Percentiles rank a stretch among this genome's conserved stretches.
phyloP scores from a whole-genome alignment of 192 early-diverging fungal genomes.

The Backusella psychrophila region DNA sequence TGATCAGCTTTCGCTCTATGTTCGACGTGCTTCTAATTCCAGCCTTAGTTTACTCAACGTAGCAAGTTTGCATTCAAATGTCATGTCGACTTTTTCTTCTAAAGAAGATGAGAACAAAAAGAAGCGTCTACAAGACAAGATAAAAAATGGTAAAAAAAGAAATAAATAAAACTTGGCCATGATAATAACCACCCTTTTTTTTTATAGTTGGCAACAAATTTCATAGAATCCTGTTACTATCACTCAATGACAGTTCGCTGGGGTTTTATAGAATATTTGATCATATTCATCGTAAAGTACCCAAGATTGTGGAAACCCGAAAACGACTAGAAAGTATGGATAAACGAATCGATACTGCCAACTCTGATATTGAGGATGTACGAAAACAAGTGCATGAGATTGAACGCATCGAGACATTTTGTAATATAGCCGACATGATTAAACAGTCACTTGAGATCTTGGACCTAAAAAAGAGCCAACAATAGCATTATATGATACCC shows the following conservation, averaged over 20 bases:
- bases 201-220: slow-evolving; percentile 10
- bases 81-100: background rate
- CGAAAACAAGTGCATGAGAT: slow-evolving; percentile 15
- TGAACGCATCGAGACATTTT: slow-evolving; percentile 17
- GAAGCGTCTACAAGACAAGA: background rate
- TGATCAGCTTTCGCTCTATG: slow-evolving; percentile 27
- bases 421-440: slow-evolving; percentile 20
- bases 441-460: slow-evolving; percentile 13
- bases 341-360: slow-evolving; percentile 16
- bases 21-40: slow-evolving; percentile 25
- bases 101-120: slow-evolving; percentile 14
- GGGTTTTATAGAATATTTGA: slow-evolving; percentile 26
- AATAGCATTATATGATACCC: background rate
- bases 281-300: slow-evolving; percentile 32
- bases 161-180: background rate
- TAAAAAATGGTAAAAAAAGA: background rate
- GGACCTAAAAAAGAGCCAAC: background rate
- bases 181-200: background rate
- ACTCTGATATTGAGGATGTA: slow-evolving; percentile 24
- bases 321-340: background rate
- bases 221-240: background rate
- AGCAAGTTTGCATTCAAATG: background rate
- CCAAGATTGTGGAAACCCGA: slow-evolving; percentile 6
- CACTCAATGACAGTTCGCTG: slow-evolving; percentile 25
- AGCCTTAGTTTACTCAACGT: slow-evolving; percentile 17